A percentile compares a stretch with the other conserved stretches of the same genome.
phyloP scores from a whole-genome alignment of 1,284 basidiomycete species.

The Heterobasidion parviporum region DNA sequence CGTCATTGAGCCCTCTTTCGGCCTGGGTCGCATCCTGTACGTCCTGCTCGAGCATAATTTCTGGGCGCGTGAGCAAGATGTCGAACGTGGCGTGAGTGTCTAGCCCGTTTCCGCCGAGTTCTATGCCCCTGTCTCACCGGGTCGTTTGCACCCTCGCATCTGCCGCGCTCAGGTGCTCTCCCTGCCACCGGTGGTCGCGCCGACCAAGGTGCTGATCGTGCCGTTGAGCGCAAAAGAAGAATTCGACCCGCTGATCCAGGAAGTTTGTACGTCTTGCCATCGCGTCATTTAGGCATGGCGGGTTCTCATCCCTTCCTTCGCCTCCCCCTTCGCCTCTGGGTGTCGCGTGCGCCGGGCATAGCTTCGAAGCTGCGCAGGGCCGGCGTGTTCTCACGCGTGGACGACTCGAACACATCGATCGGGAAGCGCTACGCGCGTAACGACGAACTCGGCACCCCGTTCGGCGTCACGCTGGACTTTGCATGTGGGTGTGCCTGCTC shows the following conservation, averaged over 20 bases:
- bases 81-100: conserved; percentile 73
- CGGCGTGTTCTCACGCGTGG: conserved; percentile 88
- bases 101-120: conserved; percentile 5
- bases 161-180: conserved; percentile 65
- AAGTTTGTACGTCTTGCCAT: conserved; percentile 71
- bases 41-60: conserved; percentile 92
- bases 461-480: conserved; percentile 95
- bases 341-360: conserved; percentile 23
- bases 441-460: conserved; percentile 97
- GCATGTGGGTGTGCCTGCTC: conserved; percentile 61
- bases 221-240: conserved; percentile 87
- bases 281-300: conserved; percentile 7
- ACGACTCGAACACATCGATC: conserved; percentile 93
- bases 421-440: conserved; percentile 97
- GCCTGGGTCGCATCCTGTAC: conserved; percentile 95
- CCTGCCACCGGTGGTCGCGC: conserved; percentile 85
- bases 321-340: conserved; percentile 9
- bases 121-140: neutral
- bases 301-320: neutral
- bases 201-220: conserved; percentile 94
- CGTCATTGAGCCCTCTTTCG: conserved; percentile 98
- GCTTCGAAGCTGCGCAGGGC: conserved; percentile 81
- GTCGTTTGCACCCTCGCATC: neutral
- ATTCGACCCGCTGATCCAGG: conserved; percentile 78
- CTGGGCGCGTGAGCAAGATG: conserved; percentile 90